These are phyloP conservation scores for Sarocladium brachiariae DNA, from an alignment of 2,329 filamentous ascomycete genomes.

Conservation along the genomic window DNA sequence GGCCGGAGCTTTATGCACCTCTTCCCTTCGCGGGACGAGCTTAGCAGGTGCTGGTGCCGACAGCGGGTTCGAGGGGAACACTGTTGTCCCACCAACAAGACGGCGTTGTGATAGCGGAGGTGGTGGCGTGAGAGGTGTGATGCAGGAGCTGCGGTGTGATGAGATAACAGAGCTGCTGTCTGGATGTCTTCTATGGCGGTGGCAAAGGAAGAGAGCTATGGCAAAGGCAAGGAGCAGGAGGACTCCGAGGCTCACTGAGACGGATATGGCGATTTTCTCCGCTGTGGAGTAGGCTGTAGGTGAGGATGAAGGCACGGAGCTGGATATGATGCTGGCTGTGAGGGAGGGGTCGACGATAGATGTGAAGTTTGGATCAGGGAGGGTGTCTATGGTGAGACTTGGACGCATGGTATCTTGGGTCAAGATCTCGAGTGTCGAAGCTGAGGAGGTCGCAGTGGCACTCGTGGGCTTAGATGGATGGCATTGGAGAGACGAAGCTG, in stretches of 20 bases:
- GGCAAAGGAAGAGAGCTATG: conserved; percentile 26
- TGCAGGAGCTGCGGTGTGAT: conserved; percentile 24
- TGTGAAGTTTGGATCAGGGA: conserved; percentile 14
- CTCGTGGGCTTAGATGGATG: conserved; percentile 1
- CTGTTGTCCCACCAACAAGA: conserved; percentile 31
- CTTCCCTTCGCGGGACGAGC: conserved; percentile 17
- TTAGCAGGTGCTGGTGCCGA: conserved; percentile 29
- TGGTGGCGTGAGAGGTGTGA: conserved; percentile 37
- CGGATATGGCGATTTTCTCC: conserved; percentile 37
- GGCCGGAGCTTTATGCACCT: conserved; percentile 13
- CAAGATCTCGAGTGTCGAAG: not conserved
- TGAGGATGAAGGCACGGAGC: conserved; percentile 9
- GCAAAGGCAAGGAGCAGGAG: conserved; percentile 29
- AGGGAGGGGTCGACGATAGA: conserved; percentile 16
- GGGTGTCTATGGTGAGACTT: conserved; percentile 10
- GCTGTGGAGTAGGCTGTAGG: conserved; percentile 25
- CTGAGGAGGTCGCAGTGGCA: not conserved
- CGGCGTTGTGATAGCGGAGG: conserved; percentile 39
- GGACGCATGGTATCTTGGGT: not conserved
- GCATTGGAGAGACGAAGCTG: conserved; percentile 11
- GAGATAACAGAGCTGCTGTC: conserved; percentile 12
- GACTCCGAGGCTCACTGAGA: conserved; percentile 33
- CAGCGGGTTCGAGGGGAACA: conserved; percentile 32
- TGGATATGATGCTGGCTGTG: conserved; percentile 10
- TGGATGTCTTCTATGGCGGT: conserved; percentile 12